Evolutionary conservation across 768 basidiomycete species (phyloP), one percentile per base, ranked within the genome.

Genomic region (Saitozyma sp.): DNA sequence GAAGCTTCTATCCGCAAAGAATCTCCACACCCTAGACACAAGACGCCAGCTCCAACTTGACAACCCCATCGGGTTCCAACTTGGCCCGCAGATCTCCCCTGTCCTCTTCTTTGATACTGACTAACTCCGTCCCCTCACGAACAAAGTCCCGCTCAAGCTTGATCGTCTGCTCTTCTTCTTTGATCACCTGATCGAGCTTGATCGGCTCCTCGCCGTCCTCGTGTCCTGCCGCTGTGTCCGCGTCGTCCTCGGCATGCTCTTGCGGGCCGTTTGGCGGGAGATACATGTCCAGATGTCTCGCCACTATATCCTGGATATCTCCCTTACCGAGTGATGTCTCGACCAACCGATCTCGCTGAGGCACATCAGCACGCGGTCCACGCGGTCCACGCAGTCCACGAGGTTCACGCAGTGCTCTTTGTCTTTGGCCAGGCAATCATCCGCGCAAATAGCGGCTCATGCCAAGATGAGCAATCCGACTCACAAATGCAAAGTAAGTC

Each of bases 401-500:
- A 55, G 51, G 29, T 41, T 20, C 20, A 41, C 14, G 3, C 9
- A 20, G 45, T 29, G 60, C 4, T 51, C 20, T 14, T 11, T 42
- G 45, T 4, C 11, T 2, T n/a, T n/a, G n/a, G n/a, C n/a, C n/a
- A 45, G 16, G 45, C 45, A 11, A 6, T 46, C 45, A 46, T 46
- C 45, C 45, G 45, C 45, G n/a, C 13, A 2, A 46, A 46, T 17
- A 17, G 45, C 45, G 45, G 45, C n/a, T 2, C 3, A 17, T 46
- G 13, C 45, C 45, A 46, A 51, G 41, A n/a, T 6, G 40, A 59
- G 20, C 7, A 38, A 13, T n/a, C 6, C 14, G 9, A 67, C 77
- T 67, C 43, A 78, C 77, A 54, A 78, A 69, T 9, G 69, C 75
- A 61, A 78, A 78, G 40, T 64, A 66, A 10, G 67, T 62, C 8